phyloP scores from a whole-genome alignment of 1,139 yeast genomes.

The Debaryomyces subglobosus region DNA sequence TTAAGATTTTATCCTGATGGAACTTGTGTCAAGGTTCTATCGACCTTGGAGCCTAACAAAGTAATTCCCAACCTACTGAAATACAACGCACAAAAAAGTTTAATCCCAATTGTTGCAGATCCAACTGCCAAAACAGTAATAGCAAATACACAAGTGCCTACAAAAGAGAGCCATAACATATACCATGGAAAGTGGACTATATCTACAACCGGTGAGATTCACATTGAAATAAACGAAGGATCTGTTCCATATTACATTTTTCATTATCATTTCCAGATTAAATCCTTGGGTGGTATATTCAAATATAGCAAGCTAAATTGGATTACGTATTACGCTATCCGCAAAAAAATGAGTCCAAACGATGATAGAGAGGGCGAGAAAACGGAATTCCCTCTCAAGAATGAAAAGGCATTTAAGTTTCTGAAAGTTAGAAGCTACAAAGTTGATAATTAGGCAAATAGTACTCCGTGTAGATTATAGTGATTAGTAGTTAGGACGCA shows the following conservation, averaged over 20 bases:
- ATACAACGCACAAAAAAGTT: constrained; percentile 23
- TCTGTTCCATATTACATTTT: constrained; percentile 64
- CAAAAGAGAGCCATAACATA: constrained; percentile 39
- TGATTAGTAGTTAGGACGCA: not conserved
- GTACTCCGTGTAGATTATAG: not conserved
- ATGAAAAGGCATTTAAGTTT: constrained; percentile 78
- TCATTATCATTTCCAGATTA: constrained; percentile 61
- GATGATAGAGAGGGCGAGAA: constrained; percentile 54
- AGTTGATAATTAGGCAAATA: constrained; percentile 18
- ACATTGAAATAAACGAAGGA: constrained; percentile 58
- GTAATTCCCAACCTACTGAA: constrained; percentile 59
- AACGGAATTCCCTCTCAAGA: constrained; percentile 57
- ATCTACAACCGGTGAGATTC: constrained; percentile 52
- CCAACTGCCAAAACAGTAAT: constrained; percentile 13
- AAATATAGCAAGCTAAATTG: constrained; percentile 71
- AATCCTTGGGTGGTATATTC: constrained; percentile 54
- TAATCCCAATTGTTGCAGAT: constrained; percentile 19
- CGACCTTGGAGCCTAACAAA: constrained; percentile 64
- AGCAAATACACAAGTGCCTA: constrained; percentile 15
- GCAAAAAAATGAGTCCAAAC: constrained; percentile 40
- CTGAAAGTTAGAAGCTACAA: constrained; percentile 59
- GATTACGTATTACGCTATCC: constrained; percentile 60
- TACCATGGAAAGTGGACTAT: constrained; percentile 60
- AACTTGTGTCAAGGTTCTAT: constrained; percentile 62
- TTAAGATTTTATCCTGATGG: constrained; percentile 83